Conservation (phyloP, 2,329 filamentous ascomycete genomes). For the Ceratocystis cacaofunesta region DNA sequence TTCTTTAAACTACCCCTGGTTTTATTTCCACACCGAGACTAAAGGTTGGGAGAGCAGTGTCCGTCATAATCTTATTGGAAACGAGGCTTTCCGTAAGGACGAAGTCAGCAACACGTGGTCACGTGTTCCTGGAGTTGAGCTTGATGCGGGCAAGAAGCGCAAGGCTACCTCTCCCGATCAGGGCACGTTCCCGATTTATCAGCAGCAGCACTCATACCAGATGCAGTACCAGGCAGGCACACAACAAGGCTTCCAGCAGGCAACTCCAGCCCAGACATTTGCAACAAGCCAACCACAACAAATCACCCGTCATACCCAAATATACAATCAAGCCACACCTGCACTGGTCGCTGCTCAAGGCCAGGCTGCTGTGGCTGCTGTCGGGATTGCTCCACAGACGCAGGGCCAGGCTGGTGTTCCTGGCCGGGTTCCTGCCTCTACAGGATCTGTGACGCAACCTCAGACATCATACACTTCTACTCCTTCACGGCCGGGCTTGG, state of each 20-base stretch:
- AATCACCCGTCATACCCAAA: slow-evolving; percentile 1
- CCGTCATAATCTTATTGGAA: slow-evolving; percentile 48
- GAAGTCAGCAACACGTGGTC: slow-evolving; percentile 42
- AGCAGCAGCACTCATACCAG: slow-evolving; percentile 18
- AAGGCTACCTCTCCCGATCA: slow-evolving; percentile 39
- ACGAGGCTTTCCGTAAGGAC: slow-evolving; percentile 45
- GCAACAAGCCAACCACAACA: neutral
- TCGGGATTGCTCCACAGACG: slow-evolving; percentile 8
- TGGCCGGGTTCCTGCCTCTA: neutral
- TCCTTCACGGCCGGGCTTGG: neutral
- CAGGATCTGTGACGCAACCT: neutral
- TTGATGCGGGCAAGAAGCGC: slow-evolving; percentile 47
- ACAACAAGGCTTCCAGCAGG: slow-evolving; percentile 9
- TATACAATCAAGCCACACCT: slow-evolving; percentile 12
- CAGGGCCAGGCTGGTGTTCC: slow-evolving; percentile 11
- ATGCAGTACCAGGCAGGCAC: slow-evolving; percentile 12
- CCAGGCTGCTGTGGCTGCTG: slow-evolving; percentile 7
- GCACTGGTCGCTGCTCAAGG: slow-evolving; percentile 14
- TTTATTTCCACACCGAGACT: slow-evolving; percentile 44
- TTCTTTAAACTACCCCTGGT: slow-evolving; percentile 42
- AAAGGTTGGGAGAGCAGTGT: slow-evolving; percentile 54
- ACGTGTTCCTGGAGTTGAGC: slow-evolving; percentile 41
- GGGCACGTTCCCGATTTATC: slow-evolving; percentile 24
- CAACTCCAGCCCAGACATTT: neutral
- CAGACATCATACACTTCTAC: slow-evolving; percentile 7